These are phyloP conservation scores for Cyberlindnera mississippiensis DNA, from an alignment of 805 yeast genomes.

Conservation along the genomic window DNA sequence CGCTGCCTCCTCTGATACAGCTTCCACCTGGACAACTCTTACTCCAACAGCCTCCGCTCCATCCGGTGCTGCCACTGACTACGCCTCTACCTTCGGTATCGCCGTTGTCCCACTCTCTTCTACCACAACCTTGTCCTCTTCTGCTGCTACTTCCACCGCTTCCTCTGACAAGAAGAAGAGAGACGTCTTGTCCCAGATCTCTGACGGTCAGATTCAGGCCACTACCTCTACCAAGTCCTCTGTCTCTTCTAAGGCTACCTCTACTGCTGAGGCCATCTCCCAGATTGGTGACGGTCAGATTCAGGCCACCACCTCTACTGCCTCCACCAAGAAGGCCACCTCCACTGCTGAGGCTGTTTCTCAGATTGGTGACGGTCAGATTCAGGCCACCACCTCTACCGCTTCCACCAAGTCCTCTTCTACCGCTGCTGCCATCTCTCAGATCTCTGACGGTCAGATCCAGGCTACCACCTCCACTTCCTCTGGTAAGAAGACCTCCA, in stretches of 20 bases:
- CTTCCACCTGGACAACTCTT: conserved; percentile 44
- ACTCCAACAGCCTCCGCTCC: conserved; percentile 36
- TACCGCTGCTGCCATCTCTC: conserved; percentile 10
- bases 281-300: conserved; percentile 8
- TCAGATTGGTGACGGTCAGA: conserved; percentile 30
- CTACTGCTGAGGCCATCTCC: conserved; percentile 4
- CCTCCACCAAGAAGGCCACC: conserved; percentile 24
- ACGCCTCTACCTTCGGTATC: conserved; percentile 38
- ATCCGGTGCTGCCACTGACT: conserved; percentile 34
- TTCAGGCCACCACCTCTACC: conserved; percentile 31
- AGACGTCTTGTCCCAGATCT: conserved; percentile 17
- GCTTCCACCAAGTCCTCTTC: conserved; percentile 18
- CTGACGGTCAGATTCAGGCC: conserved; percentile 22
- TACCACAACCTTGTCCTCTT: conserved; percentile 13
- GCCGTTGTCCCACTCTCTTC: conserved; percentile 35
- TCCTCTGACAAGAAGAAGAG: conserved; percentile 30
- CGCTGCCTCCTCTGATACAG: conserved; percentile 36
- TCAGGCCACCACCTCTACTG: conserved; percentile 7
- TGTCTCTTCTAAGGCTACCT: conserved; percentile 12
- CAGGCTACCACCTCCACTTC: conserved; percentile 21
- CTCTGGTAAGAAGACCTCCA: conserved; percentile 30
- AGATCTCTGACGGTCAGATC: conserved; percentile 17
- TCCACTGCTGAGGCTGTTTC: conserved; percentile 22
- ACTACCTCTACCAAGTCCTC: conserved; percentile 25
- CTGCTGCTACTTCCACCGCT: conserved; percentile 21